Conservation (phyloP, 1,139 yeast genomes). For the Petasospora rhodanensis region DNA sequence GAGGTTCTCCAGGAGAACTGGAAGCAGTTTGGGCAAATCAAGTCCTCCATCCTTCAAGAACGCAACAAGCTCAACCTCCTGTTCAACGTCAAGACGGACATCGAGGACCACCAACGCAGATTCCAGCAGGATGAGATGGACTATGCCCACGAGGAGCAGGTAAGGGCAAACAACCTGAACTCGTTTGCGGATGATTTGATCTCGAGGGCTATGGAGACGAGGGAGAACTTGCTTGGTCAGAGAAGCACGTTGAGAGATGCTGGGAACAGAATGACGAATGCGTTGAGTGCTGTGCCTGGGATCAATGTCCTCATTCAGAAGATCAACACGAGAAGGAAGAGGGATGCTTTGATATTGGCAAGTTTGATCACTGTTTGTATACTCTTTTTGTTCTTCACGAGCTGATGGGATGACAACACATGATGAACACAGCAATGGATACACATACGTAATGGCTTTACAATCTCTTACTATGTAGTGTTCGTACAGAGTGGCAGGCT, state of each 20-base stretch:
- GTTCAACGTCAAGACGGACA: constrained; percentile 73
- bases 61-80: constrained; percentile 71
- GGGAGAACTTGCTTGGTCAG: constrained; percentile 80
- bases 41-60: constrained; percentile 60
- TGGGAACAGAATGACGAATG: constrained; percentile 55
- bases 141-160: constrained; percentile 74
- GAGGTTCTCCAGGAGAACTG: constrained; percentile 72
- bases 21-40: constrained; percentile 56
- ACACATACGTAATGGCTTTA: too few species aligned
- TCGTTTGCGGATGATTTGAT: constrained; percentile 73
- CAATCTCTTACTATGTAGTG: too few species aligned
- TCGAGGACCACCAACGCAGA: constrained; percentile 32
- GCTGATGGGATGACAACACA: too few species aligned
- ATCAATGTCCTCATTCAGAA: constrained; percentile 68
- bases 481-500: too few species aligned
- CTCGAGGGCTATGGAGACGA: constrained; percentile 80
- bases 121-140: constrained; percentile 45
- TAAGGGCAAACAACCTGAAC: constrained; percentile 70
- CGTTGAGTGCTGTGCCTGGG: constrained; percentile 75
- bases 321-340: constrained; percentile 82
- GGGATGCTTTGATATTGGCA: constrained; percentile 86
- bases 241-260: constrained; percentile 60
- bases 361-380: constrained; percentile 69
- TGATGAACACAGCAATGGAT: too few species aligned
- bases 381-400: constrained; percentile 52